These are phyloP conservation scores for Saccharomycopsis phalli DNA, from an alignment of 1,139 yeast species.

Conservation along the genomic window DNA sequence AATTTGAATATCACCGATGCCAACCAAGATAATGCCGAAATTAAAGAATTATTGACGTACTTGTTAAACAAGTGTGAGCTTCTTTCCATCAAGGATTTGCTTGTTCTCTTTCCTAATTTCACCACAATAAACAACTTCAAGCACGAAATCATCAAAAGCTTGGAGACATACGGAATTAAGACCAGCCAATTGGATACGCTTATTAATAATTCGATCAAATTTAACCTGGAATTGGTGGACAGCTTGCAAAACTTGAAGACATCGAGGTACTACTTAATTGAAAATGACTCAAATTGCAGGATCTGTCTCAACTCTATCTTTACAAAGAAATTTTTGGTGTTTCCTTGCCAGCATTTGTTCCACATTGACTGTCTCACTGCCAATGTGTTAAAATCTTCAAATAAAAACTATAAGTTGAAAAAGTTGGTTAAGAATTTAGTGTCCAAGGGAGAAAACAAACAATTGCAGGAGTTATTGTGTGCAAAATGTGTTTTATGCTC, in stretches of 20 bases:
- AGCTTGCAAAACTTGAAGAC: conserved; percentile 14
- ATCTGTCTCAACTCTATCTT: conserved; percentile 61
- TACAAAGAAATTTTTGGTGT: conserved; percentile 65
- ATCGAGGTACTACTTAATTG: conserved; percentile 14
- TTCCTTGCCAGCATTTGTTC: conserved; percentile 86
- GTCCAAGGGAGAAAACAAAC: conserved; percentile 17
- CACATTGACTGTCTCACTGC: conserved; percentile 81
- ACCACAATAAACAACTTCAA: conserved; percentile 76
- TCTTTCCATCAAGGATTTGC: conserved; percentile 69
- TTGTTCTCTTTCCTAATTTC: conserved; percentile 80
- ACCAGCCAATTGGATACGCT: conserved; percentile 60
- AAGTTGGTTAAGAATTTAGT: conserved; percentile 33
- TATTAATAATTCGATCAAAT: conserved; percentile 61
- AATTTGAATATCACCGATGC: conserved; percentile 24
- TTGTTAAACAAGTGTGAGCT: conserved; percentile 43
- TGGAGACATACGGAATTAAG: conserved; percentile 61
- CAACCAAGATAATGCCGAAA: conserved; percentile 25
- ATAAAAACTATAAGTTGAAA: conserved; percentile 51
- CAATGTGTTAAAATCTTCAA: conserved; percentile 40
- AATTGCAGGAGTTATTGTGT: conserved; percentile 50
- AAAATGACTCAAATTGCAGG: conserved; percentile 38
- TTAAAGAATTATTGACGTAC: conserved; percentile 30
- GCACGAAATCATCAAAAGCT: conserved; percentile 69
- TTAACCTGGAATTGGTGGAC: conserved; percentile 16
- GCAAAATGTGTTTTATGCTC: conserved; percentile 76